Conservation (phyloP, 2,329 filamentous ascomycete species). For the Pseudocercospora musae region DNA sequence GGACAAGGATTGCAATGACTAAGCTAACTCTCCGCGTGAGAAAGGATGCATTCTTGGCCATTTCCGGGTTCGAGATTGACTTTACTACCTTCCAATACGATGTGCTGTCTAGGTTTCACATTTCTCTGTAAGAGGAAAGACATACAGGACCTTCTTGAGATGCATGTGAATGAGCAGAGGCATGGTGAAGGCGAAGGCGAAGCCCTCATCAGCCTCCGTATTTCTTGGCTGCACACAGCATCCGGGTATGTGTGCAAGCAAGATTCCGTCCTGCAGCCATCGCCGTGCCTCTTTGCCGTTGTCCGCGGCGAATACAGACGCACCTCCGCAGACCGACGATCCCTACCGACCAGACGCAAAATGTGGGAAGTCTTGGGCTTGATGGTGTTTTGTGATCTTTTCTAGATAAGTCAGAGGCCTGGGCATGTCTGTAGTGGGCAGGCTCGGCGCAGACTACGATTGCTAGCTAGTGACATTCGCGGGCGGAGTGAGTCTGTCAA, state of each 20-base stretch:
- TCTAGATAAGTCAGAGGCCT: neutral
- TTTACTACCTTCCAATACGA: neutral
- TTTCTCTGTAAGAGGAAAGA: neutral
- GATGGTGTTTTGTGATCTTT: neutral
- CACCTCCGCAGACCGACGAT: neutral
- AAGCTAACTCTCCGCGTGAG: neutral
- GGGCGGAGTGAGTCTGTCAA: neutral
- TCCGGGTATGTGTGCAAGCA: neutral
- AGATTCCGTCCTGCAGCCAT: neutral
- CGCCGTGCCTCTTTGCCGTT: neutral
- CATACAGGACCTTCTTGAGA: neutral
- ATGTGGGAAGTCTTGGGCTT: neutral
- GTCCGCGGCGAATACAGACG: conserved; percentile 4
- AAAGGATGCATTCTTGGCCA: neutral
- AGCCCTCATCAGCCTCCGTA: no score
- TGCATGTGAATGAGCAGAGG: neutral
- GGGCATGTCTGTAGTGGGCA: neutral
- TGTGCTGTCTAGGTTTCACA: neutral
- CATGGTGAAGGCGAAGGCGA: neutral
- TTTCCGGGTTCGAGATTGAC: neutral
- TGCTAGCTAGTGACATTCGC: neutral
- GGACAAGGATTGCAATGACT: neutral
- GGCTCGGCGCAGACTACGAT: neutral
- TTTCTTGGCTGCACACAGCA: neutral
- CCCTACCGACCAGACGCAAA: neutral